Evolutionary conservation across 1,284 basidiomycete species (phyloP), one percentile per base, ranked within the genome.

Genomic region (Malassezia equina): DNA sequence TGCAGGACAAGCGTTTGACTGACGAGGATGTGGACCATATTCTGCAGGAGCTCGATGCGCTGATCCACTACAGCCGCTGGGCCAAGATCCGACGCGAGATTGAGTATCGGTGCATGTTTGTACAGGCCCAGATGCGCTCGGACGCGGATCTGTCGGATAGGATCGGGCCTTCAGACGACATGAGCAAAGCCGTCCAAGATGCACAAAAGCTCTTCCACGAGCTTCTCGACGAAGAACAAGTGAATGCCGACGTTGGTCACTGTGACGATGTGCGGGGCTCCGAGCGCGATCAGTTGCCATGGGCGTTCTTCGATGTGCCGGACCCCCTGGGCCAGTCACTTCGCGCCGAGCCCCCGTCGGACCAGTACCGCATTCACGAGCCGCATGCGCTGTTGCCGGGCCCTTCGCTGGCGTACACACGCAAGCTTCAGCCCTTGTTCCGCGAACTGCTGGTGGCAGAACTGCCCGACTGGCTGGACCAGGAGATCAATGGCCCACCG

Each of bases 21-120:
- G 60, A 64, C 15, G 45, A 58, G 13, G 71, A 74, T 28, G 65
- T 69, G 19, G 55, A 64, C 25, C 56, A 54, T 47, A 66, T 74
- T 45, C 28, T 74, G 1, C 48, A 25, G 13, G 71, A 74, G 45
- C 48, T 63, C 2, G 63, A 71, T 45, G 50, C 56, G n/a, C 39
- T 74, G 24, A 60, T 57, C 8, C 17, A 39, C 17, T 74, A 62
- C 52, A 53, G 60, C 27, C 63, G 64, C 51, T 74, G 70, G 70
- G 58, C 36, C 24, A 74, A 74, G 58, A 67, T 74, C 47, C 62
- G 70, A 17, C 69, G 65, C 63, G 71, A 72, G 55, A 59, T 74
- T 4, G 65, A 72, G 42, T 54, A 61, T 36, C 62, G 71, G 34
- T 63, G 65, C 48, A 65, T 68, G 52, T 72, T 62, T 50, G 52